Evolutionary conservation across 2,329 filamentous ascomycete genomes (phyloP), one percentile per base, ranked within the genome.

Genomic region (Biscogniauxia marginata): DNA sequence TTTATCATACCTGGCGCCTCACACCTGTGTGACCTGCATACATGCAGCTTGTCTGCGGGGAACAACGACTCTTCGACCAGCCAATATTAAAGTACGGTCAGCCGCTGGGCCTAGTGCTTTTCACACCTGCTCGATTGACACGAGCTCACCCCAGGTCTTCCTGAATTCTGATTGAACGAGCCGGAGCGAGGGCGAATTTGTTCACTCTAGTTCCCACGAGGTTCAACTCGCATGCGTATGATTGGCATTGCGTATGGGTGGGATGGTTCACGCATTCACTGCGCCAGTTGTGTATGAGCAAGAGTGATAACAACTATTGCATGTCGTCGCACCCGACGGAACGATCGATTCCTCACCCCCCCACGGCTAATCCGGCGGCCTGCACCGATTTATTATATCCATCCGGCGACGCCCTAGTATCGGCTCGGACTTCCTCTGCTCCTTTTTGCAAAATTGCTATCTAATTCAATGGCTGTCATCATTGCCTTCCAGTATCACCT

Each of bases 1-100:
- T 52, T 55, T 47, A 46, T 59, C 62, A 58, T 56, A 54, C 55
- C 58, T 64, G 60, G 65, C 67, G 66, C 66, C 65, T 63, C 62
- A 61, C 63, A 63, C 63, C 63, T 47, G 60, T 68, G 63, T 62
- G 67, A 71, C 73, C 71, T 73, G 69, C 71, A 73, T 66, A 59
- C 53, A 53, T 48, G 53, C 30, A 70, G 71, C 68, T 73, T 68
- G 64, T 58, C 67, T 72, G 70, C 70, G 71, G 73, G 70, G 73
- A 71, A 70, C 67, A 65, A 65, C 67, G 69, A 68, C 68, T 73
- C 72, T 65, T 58, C 57, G 65, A 56, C 69, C 76, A 76, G 74
- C 80, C 81, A 84, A 83, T 84, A 82, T 82, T 74, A 75, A 74
- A 71, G 71, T 70, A 67, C 73, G 68, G 70, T 74, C 79, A 69